Conservation (phyloP, 2,329 filamentous ascomycete genomes). For the Ramularia endophylla region DNA sequence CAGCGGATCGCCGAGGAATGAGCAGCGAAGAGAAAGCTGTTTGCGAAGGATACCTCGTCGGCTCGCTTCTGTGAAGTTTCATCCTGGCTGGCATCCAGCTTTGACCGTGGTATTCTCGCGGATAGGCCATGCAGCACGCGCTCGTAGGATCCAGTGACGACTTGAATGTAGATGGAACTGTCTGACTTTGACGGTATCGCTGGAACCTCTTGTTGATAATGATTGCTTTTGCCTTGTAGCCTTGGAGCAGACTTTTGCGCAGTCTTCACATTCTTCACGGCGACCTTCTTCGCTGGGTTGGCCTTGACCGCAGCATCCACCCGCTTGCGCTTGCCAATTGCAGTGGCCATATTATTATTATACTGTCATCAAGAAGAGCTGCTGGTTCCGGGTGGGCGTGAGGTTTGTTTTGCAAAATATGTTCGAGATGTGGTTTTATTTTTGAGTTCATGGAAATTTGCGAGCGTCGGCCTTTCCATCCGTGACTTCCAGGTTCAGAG, state of each 20-base stretch:
- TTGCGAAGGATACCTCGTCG: constrained; percentile 61
- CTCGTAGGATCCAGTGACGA: constrained; percentile 92
- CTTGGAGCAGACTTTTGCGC: constrained; percentile 7
- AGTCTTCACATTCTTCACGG: constrained; percentile 4
- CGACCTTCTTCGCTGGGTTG: constrained; percentile 14
- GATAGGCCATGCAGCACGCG: constrained; percentile 84
- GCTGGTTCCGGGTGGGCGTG: too few relatives aligned
- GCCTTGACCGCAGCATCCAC: constrained; percentile 7
- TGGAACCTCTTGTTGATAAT: constrained; percentile 3
- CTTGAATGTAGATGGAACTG: constrained; percentile 62
- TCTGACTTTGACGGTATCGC: constrained; percentile 3
- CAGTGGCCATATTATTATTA: constrained; percentile 1
- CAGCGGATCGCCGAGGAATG: constrained; percentile 87
- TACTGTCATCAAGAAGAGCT: too few relatives aligned
- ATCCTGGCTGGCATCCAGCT: constrained; percentile 14
- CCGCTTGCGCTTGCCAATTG: constrained; percentile 19
- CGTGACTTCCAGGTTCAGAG: too few relatives aligned
- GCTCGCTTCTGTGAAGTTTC: constrained; percentile 5
- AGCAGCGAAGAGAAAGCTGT: constrained; percentile 93
- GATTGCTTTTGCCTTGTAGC: constrained; percentile 4
- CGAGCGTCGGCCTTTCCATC: too few relatives aligned
- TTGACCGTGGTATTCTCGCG: constrained; percentile 54
- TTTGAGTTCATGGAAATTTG: too few relatives aligned
- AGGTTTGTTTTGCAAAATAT: too few relatives aligned
- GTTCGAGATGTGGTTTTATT: not conserved